Evolutionary conservation across 2,329 filamentous ascomycete species (phyloP).

Genomic region (Geosmithia putterillii): DNA sequence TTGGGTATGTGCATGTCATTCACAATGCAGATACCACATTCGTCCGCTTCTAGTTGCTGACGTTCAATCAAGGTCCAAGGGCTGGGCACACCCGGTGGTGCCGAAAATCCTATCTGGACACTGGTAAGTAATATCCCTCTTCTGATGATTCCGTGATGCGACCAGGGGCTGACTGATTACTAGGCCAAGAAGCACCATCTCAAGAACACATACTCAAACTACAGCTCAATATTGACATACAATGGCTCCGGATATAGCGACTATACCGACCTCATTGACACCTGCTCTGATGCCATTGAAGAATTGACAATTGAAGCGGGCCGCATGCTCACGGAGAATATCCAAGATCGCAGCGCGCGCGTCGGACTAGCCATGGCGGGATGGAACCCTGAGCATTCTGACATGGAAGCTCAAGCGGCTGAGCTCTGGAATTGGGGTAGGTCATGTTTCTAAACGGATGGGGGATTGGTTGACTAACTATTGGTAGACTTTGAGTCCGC

Average conservation of each 20-base stretch:
- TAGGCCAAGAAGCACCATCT: constrained; percentile 40
- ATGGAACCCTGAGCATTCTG: constrained; percentile 39
- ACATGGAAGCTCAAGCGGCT: constrained; percentile 38
- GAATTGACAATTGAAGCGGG: constrained; percentile 36
- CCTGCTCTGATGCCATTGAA: constrained; percentile 31
- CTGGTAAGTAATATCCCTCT: constrained; percentile 13
- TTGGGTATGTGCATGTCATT: constrained; percentile 27
- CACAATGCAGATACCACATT: too few relatives aligned
- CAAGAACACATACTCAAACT: constrained; percentile 34
- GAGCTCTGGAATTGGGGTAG: constrained; percentile 2
- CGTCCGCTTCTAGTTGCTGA: not conserved
- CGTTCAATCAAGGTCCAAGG: constrained; percentile 11
- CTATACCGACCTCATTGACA: constrained; percentile 32
- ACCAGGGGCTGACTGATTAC: not conserved
- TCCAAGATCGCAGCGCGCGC: constrained; percentile 44
- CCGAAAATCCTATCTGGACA: constrained; percentile 51
- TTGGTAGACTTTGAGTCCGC: constrained; percentile 44
- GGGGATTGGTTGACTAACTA: not conserved
- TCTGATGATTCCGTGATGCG: not conserved
- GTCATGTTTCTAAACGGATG: not conserved
- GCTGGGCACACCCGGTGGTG: constrained; percentile 8
- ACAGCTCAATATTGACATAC: constrained; percentile 40
- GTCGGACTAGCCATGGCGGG: constrained; percentile 39
- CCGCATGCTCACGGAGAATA: constrained; percentile 35
- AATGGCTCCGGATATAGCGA: constrained; percentile 37